Evolutionary conservation across 2,329 filamentous ascomycete genomes (phyloP).

Genomic region (Aspergillus neotritici): DNA sequence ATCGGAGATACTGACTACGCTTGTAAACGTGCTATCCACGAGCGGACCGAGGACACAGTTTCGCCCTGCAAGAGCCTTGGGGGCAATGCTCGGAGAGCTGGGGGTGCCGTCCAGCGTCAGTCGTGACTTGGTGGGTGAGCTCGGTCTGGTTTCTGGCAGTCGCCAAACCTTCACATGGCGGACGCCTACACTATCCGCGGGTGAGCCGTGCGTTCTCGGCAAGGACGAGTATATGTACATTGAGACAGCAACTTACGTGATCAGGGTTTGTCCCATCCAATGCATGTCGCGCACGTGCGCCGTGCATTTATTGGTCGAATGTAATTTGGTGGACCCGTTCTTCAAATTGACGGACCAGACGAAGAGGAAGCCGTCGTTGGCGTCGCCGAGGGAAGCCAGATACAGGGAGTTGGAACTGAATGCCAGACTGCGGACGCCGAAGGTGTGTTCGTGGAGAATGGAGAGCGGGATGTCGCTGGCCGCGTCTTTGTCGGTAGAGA

Average conservation of each 20-base stretch:
- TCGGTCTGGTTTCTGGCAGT: conserved; percentile 59
- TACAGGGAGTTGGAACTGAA: conserved; percentile 85
- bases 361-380: conserved; percentile 91
- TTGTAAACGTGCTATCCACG: conserved; percentile 78
- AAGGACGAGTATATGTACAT: too few species aligned
- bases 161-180: conserved; percentile 93
- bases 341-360: conserved; percentile 83
- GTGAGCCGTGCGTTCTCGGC: too few species aligned
- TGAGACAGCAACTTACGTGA: conserved; percentile 53
- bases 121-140: conserved; percentile 60
- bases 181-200: conserved; percentile 57
- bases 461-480: conserved; percentile 77
- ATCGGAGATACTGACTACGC: conserved; percentile 65
- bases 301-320: conserved; percentile 89
- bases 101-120: conserved; percentile 38
- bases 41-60: conserved; percentile 81
- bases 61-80: conserved; percentile 72
- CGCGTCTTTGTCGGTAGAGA: conserved; percentile 68
- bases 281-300: conserved; percentile 78
- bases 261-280: conserved; percentile 78
- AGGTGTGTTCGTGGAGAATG: conserved; percentile 81
- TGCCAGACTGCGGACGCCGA: conserved; percentile 79
- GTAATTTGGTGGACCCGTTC: conserved; percentile 70
- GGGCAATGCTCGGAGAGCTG: conserved; percentile 39
- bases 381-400: conserved; percentile 78